Conservation (phyloP, 2,329 filamentous ascomycete genomes). For the Elsinoe ampelina region DNA sequence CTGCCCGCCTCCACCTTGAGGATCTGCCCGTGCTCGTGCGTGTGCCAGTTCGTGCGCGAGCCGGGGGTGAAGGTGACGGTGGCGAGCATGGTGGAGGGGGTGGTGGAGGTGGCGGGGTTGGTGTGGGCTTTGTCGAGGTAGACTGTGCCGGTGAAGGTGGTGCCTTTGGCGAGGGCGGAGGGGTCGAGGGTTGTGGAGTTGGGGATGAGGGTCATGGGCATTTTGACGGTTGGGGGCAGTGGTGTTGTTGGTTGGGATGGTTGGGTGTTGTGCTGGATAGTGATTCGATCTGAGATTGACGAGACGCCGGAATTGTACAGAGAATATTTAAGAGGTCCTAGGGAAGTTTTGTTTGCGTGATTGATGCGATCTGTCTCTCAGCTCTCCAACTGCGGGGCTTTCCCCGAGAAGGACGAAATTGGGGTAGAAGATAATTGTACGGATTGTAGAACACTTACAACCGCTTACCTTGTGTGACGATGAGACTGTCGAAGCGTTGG, state of each 20-base stretch:
- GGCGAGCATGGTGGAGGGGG: constrained; percentile 17
- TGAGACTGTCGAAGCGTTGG: not conserved
- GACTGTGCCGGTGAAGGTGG: constrained; percentile 26
- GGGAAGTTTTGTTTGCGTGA: constrained; percentile 7
- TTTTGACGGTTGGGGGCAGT: constrained; percentile 4
- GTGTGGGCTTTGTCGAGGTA: constrained; percentile 24
- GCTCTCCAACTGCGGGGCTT: constrained; percentile 7
- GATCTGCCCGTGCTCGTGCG: constrained; percentile 37
- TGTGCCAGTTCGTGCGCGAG: constrained; percentile 38
- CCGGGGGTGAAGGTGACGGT: constrained; percentile 36
- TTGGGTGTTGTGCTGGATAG: not conserved
- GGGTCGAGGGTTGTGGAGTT: constrained; percentile 6
- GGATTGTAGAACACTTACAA: not conserved
- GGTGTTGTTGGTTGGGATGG: not conserved
- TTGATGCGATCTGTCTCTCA: not conserved
- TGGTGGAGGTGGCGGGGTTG: constrained; percentile 25
- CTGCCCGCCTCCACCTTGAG: constrained; percentile 33
- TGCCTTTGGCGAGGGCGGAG: constrained; percentile 16
- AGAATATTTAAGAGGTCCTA: not conserved
- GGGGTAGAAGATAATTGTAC: constrained; percentile 1
- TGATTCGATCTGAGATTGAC: not conserved
- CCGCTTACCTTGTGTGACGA: not conserved
- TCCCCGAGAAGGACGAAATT: not conserved
- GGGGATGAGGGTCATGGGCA: constrained; percentile 9
- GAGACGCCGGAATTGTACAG: too few relatives aligned